phyloP scores from a whole-genome alignment of 257 asterid genomes.

The Paulownia fortunei region DNA sequence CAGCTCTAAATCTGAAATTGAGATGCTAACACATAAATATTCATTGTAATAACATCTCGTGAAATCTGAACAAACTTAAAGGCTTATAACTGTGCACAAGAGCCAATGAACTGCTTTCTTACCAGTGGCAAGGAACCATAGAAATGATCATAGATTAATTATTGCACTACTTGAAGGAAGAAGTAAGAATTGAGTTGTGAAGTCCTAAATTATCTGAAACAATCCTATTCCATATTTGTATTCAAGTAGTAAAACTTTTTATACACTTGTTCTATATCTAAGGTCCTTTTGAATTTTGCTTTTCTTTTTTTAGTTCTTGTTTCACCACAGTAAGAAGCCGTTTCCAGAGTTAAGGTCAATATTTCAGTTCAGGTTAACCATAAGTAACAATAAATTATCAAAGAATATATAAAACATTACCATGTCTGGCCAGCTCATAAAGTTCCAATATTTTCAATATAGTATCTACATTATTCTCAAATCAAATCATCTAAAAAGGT shows the following conservation, averaged over 20 bases:
- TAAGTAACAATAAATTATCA: too few species aligned
- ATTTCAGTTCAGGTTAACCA: not conserved
- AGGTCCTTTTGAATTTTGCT: not conserved
- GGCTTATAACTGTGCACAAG: not conserved
- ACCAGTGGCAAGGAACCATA: not conserved
- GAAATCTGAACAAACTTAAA: not conserved
- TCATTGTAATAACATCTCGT: not conserved
- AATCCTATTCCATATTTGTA: not conserved
- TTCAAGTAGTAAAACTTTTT: not conserved
- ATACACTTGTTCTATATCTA: not conserved
- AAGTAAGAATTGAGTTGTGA: not conserved
- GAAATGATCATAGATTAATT: not conserved
- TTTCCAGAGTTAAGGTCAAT: not conserved
- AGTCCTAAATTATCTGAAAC: not conserved
- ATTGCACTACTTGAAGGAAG: not conserved
- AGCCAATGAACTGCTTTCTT: not conserved
- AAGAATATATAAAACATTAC: too few species aligned
- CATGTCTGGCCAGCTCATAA: not conserved
- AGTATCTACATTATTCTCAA: not conserved
- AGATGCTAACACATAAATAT: constrained; percentile 19
- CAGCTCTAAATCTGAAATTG: constrained; percentile 46
- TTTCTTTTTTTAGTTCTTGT: not conserved
- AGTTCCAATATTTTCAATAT: not conserved
- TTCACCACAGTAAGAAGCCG: not conserved
- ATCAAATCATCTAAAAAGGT: not conserved